Evolutionary conservation across 352 stramenopile genomes (phyloP), one percentile per base, ranked within the genome.

Genomic region (Globisporangium paroecandrum): DNA sequence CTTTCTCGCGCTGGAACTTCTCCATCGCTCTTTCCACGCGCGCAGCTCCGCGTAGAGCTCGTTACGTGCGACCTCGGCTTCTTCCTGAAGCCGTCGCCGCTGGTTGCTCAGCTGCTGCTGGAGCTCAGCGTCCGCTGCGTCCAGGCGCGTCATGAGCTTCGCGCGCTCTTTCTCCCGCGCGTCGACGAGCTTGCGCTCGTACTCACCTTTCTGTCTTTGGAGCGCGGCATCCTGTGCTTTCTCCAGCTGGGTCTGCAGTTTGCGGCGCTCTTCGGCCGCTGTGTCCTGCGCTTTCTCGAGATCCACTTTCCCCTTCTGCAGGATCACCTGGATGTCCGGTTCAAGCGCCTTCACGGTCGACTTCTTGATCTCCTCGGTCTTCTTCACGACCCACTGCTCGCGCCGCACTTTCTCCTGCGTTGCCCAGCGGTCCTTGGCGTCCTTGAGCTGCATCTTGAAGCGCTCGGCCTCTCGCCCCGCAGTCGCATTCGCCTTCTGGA

Each of bases 361-460:
- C 61, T 93, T 94, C 71, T 94, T 94, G 68, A 93, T 92, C 69
- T 94, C 86, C 51, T 91, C 86, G 1, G 84, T 94, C 71, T 94
- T 94, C 64, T 91, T 90, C 18, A 77, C 69, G 65, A 94, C 88
- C 86, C 84, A 94, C 57, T 94, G 81, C 36, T 93, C 84, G 49
- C 86, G 81, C 15, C 81, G 77, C 24, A 77, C 69, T 55, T 91
- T 92, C 58, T 94, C 86, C 60, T 91, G 81, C 2, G 77, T 70
- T 32, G 71, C 41, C 86, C 86, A 94, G n/a, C 79, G 71, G 34
- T 93, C 77, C 64, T 91, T 91, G 27, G 84, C 86, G 58, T 93
- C 79, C 64, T 91, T 91, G 46, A 93, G 69, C 64, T 94, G 86
- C 62, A 89, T 29, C 46, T 94, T 90, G 64, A 82, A 90, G 24